These are phyloP conservation scores for Plasmodium gaboni DNA, from an alignment of 169 alveolate genomes.

Conservation along the genomic window DNA sequence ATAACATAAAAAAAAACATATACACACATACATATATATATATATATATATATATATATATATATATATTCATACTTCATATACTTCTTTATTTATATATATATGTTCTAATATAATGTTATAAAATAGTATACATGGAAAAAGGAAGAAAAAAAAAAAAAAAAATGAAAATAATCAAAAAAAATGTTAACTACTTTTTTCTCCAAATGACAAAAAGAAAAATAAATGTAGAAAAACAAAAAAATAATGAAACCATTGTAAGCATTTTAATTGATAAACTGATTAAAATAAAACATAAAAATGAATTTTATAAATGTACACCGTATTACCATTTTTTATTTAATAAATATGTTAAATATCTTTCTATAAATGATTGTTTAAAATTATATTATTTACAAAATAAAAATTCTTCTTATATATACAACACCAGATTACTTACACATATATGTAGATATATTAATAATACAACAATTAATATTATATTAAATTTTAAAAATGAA, in stretches of 20 bases:
- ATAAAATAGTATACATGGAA: background rate
- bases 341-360: constrained; percentile 18
- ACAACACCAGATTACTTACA: constrained; percentile 17
- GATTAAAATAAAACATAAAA: constrained; percentile 41
- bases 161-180: constrained; percentile 22
- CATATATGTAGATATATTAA: constrained; percentile 24
- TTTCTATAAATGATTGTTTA: constrained; percentile 52
- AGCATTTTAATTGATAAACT: constrained; percentile 46
- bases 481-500: constrained; percentile 41
- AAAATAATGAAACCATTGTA: constrained; percentile 8
- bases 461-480: constrained; percentile 25
- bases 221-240: background rate
- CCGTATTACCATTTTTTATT: constrained; percentile 25
- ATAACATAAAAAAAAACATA: too few species aligned
- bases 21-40: too few species aligned
- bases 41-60: too few species aligned
- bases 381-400: constrained; percentile 59
- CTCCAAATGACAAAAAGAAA: background rate
- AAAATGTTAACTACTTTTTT: background rate
- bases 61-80: too few species aligned
- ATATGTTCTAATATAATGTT: too few species aligned
- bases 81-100: too few species aligned
- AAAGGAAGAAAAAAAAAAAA: constrained; percentile 1
- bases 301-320: constrained; percentile 42
- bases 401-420: constrained; percentile 26